A percentile compares a stretch with the other conserved stretches of the same genome.
These are phyloP conservation scores for Hymenoscyphus linearis DNA, from an alignment of 2,329 filamentous ascomycete genomes.

Conservation along the genomic window DNA sequence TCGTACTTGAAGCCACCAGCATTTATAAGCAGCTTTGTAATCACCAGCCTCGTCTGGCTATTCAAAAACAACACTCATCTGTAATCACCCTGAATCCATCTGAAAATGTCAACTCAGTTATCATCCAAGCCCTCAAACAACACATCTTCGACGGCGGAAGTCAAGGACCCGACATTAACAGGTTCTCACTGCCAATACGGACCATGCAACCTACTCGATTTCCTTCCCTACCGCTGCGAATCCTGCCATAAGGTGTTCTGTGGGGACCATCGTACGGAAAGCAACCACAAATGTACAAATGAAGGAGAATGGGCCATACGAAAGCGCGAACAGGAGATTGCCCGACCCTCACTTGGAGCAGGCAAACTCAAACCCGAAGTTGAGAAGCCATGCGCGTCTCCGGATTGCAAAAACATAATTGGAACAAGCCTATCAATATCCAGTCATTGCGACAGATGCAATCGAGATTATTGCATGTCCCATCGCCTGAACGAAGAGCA, in stretches of 20 bases:
- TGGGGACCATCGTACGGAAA: constrained; percentile 87
- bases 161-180: constrained; percentile 75
- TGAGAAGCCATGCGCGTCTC: constrained; percentile 63
- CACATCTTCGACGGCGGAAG: constrained; percentile 66
- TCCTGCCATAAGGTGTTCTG: constrained; percentile 83
- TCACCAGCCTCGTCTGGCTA: not conserved
- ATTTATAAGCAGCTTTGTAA: not conserved
- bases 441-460: constrained; percentile 67
- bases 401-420: constrained; percentile 64
- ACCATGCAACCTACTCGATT: constrained; percentile 93
- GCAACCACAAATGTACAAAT: constrained; percentile 63
- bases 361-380: constrained; percentile 48
- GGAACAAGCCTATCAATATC: constrained; percentile 62
- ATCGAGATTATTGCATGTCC: constrained; percentile 70
- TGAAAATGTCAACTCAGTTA: constrained; percentile 49
- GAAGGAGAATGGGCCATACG: constrained; percentile 58
- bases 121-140: constrained; percentile 35
- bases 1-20: not conserved
- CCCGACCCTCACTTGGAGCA: constrained; percentile 48
- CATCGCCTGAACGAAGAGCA: constrained; percentile 77
- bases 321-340: constrained; percentile 48
- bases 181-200: constrained; percentile 86
- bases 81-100: constrained; percentile 13
- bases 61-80: constrained; percentile 5
- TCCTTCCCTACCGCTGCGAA: constrained; percentile 90